A percentile compares a stretch with the other conserved stretches of the same genome.
Conservation (phyloP, 257 asterid genomes). For the Rubia yunnanensis region DNA sequence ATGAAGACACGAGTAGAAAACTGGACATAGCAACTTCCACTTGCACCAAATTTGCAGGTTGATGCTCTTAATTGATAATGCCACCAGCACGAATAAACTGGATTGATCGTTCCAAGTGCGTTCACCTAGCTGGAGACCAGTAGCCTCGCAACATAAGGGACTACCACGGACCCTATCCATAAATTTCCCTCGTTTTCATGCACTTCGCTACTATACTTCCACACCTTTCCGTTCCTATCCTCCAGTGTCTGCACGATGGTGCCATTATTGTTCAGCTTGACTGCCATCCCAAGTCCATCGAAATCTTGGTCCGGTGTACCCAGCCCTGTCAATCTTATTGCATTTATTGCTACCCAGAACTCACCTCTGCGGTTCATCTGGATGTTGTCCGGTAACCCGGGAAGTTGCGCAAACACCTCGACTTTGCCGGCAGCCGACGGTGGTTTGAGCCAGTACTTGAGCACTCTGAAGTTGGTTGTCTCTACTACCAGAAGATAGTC, state of each 20-base stretch:
- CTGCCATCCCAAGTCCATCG: constrained; percentile 36
- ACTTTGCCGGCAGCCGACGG: constrained; percentile 16
- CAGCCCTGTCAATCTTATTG: constrained; percentile 19
- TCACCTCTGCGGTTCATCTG: constrained; percentile 42
- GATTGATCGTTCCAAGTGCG: neutral
- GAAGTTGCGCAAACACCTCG: constrained; percentile 31
- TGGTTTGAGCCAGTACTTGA: constrained; percentile 42
- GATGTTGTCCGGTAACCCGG: constrained; percentile 63
- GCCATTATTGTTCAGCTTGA: constrained; percentile 43
- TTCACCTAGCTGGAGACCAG: neutral
- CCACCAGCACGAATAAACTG: too few species aligned
- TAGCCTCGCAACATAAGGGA: constrained; percentile 29
- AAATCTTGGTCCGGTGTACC: constrained; percentile 10
- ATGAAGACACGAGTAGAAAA: too few species aligned
- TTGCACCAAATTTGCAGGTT: too few species aligned
- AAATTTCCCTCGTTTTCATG: constrained; percentile 34
- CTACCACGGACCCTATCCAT: constrained; percentile 62
- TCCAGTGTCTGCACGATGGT: constrained; percentile 37
- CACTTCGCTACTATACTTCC: constrained; percentile 62
- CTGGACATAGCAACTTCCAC: too few species aligned
- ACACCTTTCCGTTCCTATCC: constrained; percentile 19
- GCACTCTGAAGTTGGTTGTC: constrained; percentile 46
- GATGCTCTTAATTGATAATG: too few species aligned
- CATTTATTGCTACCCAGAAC: constrained; percentile 65
- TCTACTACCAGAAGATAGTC: constrained; percentile 49